phyloP scores from a whole-genome alignment of 352 stramenopile species.

The Pythium grandisporangium region DNA sequence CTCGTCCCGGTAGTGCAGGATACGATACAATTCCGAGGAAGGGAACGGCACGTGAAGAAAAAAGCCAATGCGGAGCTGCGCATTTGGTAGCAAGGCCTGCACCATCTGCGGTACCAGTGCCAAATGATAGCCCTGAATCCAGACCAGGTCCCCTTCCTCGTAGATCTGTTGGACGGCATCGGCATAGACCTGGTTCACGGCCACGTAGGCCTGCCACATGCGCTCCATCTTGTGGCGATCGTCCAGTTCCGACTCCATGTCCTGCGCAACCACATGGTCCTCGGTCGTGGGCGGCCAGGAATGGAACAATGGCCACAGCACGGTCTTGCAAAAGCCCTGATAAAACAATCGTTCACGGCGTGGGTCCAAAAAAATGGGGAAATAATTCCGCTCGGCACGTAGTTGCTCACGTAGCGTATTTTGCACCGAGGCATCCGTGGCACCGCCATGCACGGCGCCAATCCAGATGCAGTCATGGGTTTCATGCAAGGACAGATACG shows the following conservation, averaged over 20 bases:
- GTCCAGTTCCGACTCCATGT: conserved; percentile 18
- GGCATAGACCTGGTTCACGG: conserved; percentile 79
- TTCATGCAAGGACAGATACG: conserved; percentile 68
- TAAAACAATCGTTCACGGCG: conserved; percentile 86
- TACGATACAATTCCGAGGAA: conserved; percentile 84
- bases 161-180: conserved; percentile 84
- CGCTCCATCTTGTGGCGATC: conserved; percentile 64
- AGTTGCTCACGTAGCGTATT: conserved; percentile 80
- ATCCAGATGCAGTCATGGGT: conserved; percentile 82
- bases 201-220: conserved; percentile 88
- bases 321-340: conserved; percentile 86
- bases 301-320: conserved; percentile 89
- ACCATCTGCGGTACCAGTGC: conserved; percentile 87
- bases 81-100: conserved; percentile 83
- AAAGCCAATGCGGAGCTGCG: conserved; percentile 80
- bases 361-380: conserved; percentile 83
- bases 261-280: conserved; percentile 59
- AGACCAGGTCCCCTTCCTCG: conserved; percentile 85
- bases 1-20: conserved; percentile 83
- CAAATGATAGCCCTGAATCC: conserved; percentile 89
- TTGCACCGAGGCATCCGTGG: conserved; percentile 72
- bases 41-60: conserved; percentile 90
- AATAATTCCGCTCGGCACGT: conserved; percentile 87
- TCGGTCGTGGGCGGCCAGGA: conserved; percentile 74
- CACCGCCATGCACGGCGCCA: conserved; percentile 68